These are phyloP conservation scores for Sutorius australiensis DNA, from an alignment of 768 basidiomycete genomes.

Conservation along the genomic window DNA sequence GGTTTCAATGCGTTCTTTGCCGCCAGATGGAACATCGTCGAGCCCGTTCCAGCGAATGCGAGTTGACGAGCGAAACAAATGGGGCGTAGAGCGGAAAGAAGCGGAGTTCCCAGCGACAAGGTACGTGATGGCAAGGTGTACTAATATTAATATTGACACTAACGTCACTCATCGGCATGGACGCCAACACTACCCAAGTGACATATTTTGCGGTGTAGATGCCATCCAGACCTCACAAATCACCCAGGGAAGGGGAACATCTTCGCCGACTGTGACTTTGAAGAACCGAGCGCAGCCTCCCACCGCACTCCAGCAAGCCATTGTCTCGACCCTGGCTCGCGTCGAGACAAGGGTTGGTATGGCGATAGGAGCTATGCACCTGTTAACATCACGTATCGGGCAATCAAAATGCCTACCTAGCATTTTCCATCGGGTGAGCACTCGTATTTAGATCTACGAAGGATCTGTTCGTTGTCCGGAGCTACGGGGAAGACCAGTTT, in stretches of 20 bases:
- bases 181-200: too few species aligned
- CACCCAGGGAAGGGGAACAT: slow-evolving; percentile 33
- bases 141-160: too few species aligned
- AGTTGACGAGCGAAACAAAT: slow-evolving; percentile 6
- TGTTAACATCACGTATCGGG: background rate
- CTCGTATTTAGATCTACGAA: slow-evolving; percentile 27
- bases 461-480: slow-evolving; percentile 28
- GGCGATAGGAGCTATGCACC: slow-evolving; percentile 15
- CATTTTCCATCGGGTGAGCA: slow-evolving; percentile 27
- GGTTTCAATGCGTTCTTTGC: slow-evolving; percentile 14
- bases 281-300: slow-evolving; percentile 26
- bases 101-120: slow-evolving; percentile 19
- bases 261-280: slow-evolving; percentile 24
- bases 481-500: slow-evolving; percentile 39
- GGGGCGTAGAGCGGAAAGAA: slow-evolving; percentile 5
- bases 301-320: slow-evolving; percentile 24
- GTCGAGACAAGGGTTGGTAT: slow-evolving; percentile 6
- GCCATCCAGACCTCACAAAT: slow-evolving; percentile 42
- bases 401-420: slow-evolving; percentile 30
- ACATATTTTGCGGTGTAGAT: slow-evolving; percentile 10
- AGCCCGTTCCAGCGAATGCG: background rate
- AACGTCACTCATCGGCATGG: too few species aligned
- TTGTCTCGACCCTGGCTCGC: background rate
- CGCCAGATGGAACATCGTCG: slow-evolving; percentile 23
- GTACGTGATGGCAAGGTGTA: background rate